These are phyloP conservation scores for Mentha longifolia DNA, from an alignment of 257 asterid genomes.

Conservation along the genomic window DNA sequence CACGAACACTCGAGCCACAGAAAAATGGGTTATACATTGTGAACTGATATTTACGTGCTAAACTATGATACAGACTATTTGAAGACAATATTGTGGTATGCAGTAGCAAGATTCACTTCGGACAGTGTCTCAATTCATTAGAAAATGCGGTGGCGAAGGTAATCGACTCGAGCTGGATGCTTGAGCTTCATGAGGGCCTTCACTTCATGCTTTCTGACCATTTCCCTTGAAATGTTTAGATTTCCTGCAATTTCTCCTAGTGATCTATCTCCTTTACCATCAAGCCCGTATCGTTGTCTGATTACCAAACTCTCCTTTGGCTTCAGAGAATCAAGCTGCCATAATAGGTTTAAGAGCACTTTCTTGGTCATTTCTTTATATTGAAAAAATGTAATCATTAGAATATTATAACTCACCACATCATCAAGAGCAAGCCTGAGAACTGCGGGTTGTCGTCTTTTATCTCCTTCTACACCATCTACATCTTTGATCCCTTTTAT, in stretches of 20 bases:
- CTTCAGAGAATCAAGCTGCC: conserved; percentile 91
- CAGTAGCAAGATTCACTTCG: neutral
- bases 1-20: conserved; percentile 29
- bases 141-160: conserved; percentile 71
- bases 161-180: conserved; percentile 88
- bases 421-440: conserved; percentile 95
- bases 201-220: conserved; percentile 92
- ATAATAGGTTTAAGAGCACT: neutral
- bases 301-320: conserved; percentile 96
- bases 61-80: conserved; percentile 46
- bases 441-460: conserved; percentile 78
- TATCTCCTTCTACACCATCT: conserved; percentile 51
- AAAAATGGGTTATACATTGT: conserved; percentile 38
- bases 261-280: conserved; percentile 89
- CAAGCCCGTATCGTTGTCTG: conserved; percentile 94
- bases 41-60: conserved; percentile 31
- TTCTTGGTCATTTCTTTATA: conserved; percentile 12
- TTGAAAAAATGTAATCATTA: too few species aligned
- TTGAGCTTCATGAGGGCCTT: conserved; percentile 98
- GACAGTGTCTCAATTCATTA: conserved; percentile 36
- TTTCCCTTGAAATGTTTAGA: conserved; percentile 87
- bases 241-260: conserved; percentile 97
- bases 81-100: conserved; percentile 21
- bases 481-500: conserved; percentile 73
- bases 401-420: conserved; percentile 59